Conservation (phyloP, 2,329 filamentous ascomycete genomes). For the Beauveria sp. region DNA sequence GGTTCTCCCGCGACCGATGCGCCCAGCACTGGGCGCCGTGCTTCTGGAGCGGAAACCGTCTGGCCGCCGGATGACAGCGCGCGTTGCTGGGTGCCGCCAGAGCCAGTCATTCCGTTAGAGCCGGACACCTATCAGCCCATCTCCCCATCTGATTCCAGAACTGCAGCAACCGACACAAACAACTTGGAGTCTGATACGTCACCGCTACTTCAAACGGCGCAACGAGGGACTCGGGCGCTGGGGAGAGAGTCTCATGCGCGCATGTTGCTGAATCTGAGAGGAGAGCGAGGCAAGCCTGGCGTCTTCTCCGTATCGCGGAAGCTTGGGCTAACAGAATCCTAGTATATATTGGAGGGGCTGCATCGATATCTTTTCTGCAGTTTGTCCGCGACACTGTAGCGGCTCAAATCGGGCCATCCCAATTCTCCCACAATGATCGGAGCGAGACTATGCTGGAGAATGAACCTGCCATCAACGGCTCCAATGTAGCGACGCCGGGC, state of each 20-base stretch:
- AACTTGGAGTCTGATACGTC: neutral
- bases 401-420: conserved; percentile 45
- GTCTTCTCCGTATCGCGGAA: neutral
- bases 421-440: conserved; percentile 43
- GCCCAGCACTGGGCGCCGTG: neutral
- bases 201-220: neutral
- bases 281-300: conserved; percentile 32
- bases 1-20: neutral
- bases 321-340: neutral
- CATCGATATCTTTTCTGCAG: conserved; percentile 48
- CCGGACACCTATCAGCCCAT: conserved; percentile 10
- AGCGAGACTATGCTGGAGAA: conserved; percentile 48
- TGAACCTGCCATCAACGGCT: conserved; percentile 18
- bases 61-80: neutral
- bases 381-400: conserved; percentile 40
- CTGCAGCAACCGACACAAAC: neutral
- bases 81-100: neutral
- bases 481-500: neutral
- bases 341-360: conserved; percentile 44
- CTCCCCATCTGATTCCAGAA: conserved; percentile 13
- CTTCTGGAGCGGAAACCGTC: neutral
- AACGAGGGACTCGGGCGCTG: neutral
- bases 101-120: neutral
- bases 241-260: conserved; percentile 16
- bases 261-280: conserved; percentile 39